A percentile compares a stretch with the other conserved stretches of the same genome.
Evolutionary conservation across 2,329 filamentous ascomycete genomes (phyloP).

Genomic region (Boeremia exigua): DNA sequence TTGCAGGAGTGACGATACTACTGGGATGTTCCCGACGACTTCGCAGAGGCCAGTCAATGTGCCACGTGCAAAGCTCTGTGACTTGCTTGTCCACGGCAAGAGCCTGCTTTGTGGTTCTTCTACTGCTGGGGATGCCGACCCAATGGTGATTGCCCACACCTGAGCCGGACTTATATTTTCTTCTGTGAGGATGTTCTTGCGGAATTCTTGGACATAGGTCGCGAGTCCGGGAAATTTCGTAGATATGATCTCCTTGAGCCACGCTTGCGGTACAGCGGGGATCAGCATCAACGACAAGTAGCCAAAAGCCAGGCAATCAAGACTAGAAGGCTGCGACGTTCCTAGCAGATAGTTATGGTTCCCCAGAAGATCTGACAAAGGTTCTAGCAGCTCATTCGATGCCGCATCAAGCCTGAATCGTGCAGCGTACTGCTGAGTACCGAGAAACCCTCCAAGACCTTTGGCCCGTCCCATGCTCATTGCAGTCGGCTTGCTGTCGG

Average conservation of each 20-base stretch:
- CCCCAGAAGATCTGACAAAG: conserved; percentile 68
- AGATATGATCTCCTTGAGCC: conserved; percentile 65
- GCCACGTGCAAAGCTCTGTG: conserved; percentile 19
- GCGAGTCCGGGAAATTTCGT: conserved; percentile 53
- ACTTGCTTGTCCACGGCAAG: conserved; percentile 36
- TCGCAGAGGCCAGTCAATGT: conserved; percentile 26
- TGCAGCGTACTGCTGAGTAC: conserved; percentile 70
- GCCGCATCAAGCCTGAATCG: conserved; percentile 79
- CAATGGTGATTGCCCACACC: conserved; percentile 38
- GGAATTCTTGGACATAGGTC: conserved; percentile 48
- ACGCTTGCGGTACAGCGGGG: conserved; percentile 66
- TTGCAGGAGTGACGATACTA: conserved; percentile 29
- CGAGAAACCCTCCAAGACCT: conserved; percentile 67
- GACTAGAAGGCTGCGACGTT: conserved; percentile 59
- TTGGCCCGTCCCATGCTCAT: conserved; percentile 63
- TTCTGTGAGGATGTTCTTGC: conserved; percentile 30
- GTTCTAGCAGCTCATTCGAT: conserved; percentile 71
- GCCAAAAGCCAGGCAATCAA: conserved; percentile 82
- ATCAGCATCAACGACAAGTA: conserved; percentile 78
- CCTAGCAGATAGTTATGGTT: conserved; percentile 63
- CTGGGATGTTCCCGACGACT: conserved; percentile 29
- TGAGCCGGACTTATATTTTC: conserved; percentile 29
- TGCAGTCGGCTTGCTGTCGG: conserved; percentile 38
- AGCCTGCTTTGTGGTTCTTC: not conserved
- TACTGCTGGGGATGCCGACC: conserved; percentile 3